Conservation (phyloP, 1,284 basidiomycete genomes). For the Ceratobasidium sp. region DNA sequence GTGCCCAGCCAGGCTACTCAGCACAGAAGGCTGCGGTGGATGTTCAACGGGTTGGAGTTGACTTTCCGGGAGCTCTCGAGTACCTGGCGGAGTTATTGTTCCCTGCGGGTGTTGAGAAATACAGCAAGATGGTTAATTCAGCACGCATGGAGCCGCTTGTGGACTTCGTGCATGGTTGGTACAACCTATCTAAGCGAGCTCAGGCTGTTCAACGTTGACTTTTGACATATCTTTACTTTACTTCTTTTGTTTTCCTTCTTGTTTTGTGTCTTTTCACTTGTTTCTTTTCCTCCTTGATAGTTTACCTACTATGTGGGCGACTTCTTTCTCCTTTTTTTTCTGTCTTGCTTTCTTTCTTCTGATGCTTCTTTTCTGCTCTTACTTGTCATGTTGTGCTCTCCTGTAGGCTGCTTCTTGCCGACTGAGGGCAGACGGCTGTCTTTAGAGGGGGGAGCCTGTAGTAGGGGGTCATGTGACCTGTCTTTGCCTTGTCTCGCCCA, state of each 20-base stretch:
- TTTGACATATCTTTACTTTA: no score
- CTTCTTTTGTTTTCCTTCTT: no score
- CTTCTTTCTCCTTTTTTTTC: no score
- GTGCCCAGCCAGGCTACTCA: background rate
- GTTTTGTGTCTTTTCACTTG: no score
- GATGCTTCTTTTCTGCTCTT: background rate
- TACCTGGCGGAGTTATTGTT: background rate
- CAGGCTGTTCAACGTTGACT: no score
- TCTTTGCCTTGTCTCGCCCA: no score
- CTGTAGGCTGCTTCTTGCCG: constrained; percentile 8
- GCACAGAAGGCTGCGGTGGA: background rate
- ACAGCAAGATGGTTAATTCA: background rate
- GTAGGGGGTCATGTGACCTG: no score
- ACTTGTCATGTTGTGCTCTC: background rate
- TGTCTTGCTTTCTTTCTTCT: background rate
- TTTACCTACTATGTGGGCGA: no score
- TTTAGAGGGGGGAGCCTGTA: background rate
- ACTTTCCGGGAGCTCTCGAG: background rate
- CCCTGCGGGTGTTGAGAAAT: background rate
- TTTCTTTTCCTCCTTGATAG: no score
- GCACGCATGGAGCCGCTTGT: background rate
- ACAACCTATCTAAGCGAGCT: background rate
- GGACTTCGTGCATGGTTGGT: constrained; percentile 4
- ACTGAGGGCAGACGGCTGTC: background rate
- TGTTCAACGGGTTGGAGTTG: background rate